Base-by-base conservation (phyloP, 805 yeast species). In the Yarrowia keelungensis region DNA sequence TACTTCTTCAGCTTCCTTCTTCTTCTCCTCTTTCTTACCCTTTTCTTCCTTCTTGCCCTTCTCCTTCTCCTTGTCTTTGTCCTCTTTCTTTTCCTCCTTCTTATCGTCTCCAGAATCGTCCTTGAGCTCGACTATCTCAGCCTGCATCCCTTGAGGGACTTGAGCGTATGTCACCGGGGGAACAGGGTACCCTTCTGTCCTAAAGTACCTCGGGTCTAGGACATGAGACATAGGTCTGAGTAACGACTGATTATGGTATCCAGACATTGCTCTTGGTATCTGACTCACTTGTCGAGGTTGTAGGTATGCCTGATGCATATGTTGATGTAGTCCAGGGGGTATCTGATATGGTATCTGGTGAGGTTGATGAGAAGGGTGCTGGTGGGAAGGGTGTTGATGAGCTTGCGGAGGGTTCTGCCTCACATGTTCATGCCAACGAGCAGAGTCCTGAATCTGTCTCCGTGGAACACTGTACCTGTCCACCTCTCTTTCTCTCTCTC, bases 401-500 rank as follows among this genome's bases (percentile, higher is more conserved):
- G 16, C 43, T 11, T 36, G 58, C 14, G 15, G 56, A 10, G 35
- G 56, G 1, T 32, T 39, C 14, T 54, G 46, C 8, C 62, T 22
- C n/a, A 26, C 47, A n/a, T 56, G 62, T n/a, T 56, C 62, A 56
- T 56, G 62, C 62, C 62, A 56, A 1, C 62, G 38, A 10, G 62
- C 62, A 14, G 62, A 56, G 9, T 56, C 47, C 26, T 41, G 47
- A 11, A 56, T 15, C 26, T 42, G 47, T 32, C 32, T 41, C 1
- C 62, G 62, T 8, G 62, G 62, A 9, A 56, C 62, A 19, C 62
- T 56, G 39, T 56, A 56, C 11, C 47, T 56, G 16, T 56, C 61
- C 12, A 12, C 22, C 5, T 56, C 42, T 15, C 62, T 56, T 10
- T 19, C 61, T 9, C 46, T 39, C 14, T 53, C 59, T 11, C 54